Conservation (phyloP, 179 eudicot species). For the Spinacia oleracea region DNA sequence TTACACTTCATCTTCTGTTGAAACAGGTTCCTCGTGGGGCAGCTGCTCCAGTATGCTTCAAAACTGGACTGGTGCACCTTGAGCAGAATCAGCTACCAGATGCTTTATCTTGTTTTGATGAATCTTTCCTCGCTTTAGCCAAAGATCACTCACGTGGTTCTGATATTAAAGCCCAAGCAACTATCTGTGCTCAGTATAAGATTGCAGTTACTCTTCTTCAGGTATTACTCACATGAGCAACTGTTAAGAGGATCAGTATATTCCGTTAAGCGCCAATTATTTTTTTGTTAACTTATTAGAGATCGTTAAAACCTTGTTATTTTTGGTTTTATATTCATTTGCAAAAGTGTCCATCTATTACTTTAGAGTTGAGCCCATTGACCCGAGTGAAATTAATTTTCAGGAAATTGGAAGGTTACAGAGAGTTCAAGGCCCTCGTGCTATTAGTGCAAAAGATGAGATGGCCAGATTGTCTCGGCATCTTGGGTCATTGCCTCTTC, state of each 20-base stretch:
- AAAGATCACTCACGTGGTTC: conserved; percentile 97
- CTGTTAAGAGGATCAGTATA: not conserved
- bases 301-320: not conserved
- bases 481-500: conserved; percentile 95
- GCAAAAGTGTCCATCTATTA: not conserved
- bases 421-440: conserved; percentile 83
- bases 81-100: conserved; percentile 98
- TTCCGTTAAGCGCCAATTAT: not conserved
- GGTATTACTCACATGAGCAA: conserved; percentile 41
- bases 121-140: conserved; percentile 95
- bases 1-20: not conserved
- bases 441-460: conserved; percentile 96
- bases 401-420: conserved; percentile 96
- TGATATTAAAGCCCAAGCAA: conserved; percentile 98
- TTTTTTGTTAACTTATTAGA: not conserved
- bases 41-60: conserved; percentile 89
- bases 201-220: conserved; percentile 95
- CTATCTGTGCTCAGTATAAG: conserved; percentile 98
- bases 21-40: conserved; percentile 98
- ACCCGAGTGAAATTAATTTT: not conserved
- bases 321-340: not conserved
- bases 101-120: conserved; percentile 97
- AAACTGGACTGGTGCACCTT: conserved; percentile 89
- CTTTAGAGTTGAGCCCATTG: not conserved
- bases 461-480: conserved; percentile 94